These are phyloP conservation scores for Neonectria hederae DNA, from an alignment of 2,329 filamentous ascomycete species.

Conservation along the genomic window DNA sequence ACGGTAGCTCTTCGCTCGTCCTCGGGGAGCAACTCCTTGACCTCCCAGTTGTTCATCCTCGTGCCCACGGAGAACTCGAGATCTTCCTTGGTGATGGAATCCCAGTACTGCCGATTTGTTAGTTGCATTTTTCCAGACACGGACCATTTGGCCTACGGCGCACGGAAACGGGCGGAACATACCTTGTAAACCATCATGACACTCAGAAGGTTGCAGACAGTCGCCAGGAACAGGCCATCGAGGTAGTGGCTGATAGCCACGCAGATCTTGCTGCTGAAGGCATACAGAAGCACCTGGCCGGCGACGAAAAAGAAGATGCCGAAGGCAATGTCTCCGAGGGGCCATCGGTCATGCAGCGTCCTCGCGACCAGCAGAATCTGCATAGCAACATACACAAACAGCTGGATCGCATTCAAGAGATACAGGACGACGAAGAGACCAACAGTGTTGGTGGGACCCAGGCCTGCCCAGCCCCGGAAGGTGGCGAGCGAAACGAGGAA, in stretches of 20 bases:
- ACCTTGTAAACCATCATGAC: conserved; percentile 99
- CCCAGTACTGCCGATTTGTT: conserved; percentile 78
- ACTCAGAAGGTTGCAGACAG: conserved; percentile 88
- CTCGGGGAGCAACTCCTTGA: conserved; percentile 88
- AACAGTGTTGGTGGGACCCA: conserved; percentile 85
- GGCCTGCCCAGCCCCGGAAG: conserved; percentile 89
- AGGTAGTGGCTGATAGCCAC: conserved; percentile 87
- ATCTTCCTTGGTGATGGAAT: conserved; percentile 97
- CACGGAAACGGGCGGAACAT: conserved; percentile 33
- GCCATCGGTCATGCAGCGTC: conserved; percentile 95
- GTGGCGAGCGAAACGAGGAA: conserved; percentile 90
- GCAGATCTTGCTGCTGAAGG: conserved; percentile 87
- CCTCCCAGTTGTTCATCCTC: conserved; percentile 97
- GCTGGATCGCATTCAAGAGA: conserved; percentile 85
- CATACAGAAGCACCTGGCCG: conserved; percentile 93
- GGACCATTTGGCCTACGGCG: not conserved
- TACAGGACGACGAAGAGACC: conserved; percentile 93
- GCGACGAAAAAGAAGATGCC: conserved; percentile 91
- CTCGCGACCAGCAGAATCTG: conserved; percentile 89
- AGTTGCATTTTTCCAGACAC: conserved; percentile 1
- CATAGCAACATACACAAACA: conserved; percentile 86
- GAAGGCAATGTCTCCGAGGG: conserved; percentile 89
- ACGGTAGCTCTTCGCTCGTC: conserved; percentile 79
- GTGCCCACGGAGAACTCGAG: conserved; percentile 97
- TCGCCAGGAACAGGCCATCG: conserved; percentile 93